Conservation (phyloP, 805 yeast genomes). For the Pichia thaimueangensis region DNA sequence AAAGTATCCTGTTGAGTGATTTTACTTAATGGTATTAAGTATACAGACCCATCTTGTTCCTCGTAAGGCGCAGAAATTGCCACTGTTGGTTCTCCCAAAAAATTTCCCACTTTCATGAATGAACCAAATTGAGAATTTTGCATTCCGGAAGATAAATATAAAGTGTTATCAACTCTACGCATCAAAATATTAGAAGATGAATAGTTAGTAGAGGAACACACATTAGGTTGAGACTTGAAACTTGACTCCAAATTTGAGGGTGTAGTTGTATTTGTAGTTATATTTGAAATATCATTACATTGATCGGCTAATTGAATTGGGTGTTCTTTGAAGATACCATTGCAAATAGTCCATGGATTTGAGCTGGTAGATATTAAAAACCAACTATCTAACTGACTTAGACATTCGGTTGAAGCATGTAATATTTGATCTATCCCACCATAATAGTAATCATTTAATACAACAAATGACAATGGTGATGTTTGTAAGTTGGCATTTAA, state of each 20-base stretch:
- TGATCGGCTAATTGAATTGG: background rate
- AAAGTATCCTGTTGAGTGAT: no score
- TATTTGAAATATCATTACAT: no score
- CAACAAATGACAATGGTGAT: slow-evolving; percentile 40
- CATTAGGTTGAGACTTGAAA: no score
- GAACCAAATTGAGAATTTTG: slow-evolving; percentile 42
- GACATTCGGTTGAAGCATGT: slow-evolving; percentile 34
- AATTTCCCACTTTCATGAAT: slow-evolving; percentile 37
- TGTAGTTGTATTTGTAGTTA: background rate
- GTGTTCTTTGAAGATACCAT: slow-evolving; percentile 15
- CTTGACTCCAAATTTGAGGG: background rate
- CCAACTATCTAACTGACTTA: slow-evolving; percentile 36
- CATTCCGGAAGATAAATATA: slow-evolving; percentile 15
- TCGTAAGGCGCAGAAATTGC: slow-evolving; percentile 51
- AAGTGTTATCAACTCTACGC: background rate
- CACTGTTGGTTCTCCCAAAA: slow-evolving; percentile 31
- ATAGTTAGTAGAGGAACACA: background rate
- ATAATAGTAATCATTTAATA: slow-evolving; percentile 40
- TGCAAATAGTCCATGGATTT: slow-evolving; percentile 33
- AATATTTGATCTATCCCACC: slow-evolving; percentile 50
- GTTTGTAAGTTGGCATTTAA: slow-evolving; percentile 15
- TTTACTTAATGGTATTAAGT: slow-evolving; percentile 35
- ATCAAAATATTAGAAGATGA: background rate
- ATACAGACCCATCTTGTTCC: slow-evolving; percentile 37
- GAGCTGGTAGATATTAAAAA: slow-evolving; percentile 24